These are phyloP conservation scores for Leccinum obscurum DNA, from an alignment of 768 basidiomycete species.

Conservation along the genomic window DNA sequence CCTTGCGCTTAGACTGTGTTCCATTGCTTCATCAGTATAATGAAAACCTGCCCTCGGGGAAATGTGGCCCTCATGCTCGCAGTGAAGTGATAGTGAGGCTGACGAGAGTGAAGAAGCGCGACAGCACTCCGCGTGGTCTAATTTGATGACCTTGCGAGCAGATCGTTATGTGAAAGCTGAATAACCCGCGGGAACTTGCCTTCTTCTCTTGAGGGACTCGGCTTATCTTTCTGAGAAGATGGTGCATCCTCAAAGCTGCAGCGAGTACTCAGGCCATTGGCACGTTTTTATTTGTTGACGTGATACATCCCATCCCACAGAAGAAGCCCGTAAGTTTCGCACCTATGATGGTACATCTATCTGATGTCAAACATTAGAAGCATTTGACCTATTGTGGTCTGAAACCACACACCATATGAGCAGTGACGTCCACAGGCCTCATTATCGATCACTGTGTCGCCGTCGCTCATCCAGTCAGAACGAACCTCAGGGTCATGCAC, in stretches of 20 bases:
- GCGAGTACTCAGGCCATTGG: not conserved
- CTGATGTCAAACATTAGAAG: not conserved
- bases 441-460: conserved; percentile 7
- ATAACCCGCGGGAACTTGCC: conserved; percentile 16
- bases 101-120: conserved; percentile 17
- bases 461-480: conserved; percentile 2
- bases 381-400: not conserved
- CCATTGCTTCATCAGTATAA: conserved; percentile 27
- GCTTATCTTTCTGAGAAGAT: conserved; percentile 20
- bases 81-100: conserved; percentile 8
- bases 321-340: not conserved
- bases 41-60: conserved; percentile 28
- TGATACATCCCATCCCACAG: conserved; percentile 11
- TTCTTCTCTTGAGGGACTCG: conserved; percentile 11
- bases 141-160: conserved; percentile 2
- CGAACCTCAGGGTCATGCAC: conserved; percentile 12
- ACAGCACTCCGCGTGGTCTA: conserved; percentile 1
- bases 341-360: not conserved
- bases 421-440: not conserved
- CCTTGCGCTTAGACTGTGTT: conserved; percentile 19
- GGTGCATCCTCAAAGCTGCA: not conserved
- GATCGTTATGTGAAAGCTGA: conserved; percentile 2
- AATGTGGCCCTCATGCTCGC: conserved; percentile 11
- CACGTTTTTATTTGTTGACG: conserved; percentile 10
- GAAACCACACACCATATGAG: not conserved